These are phyloP conservation scores for Pelargonium fulgidum DNA, from an alignment of 441 rosid genomes.

Conservation along the genomic window DNA sequence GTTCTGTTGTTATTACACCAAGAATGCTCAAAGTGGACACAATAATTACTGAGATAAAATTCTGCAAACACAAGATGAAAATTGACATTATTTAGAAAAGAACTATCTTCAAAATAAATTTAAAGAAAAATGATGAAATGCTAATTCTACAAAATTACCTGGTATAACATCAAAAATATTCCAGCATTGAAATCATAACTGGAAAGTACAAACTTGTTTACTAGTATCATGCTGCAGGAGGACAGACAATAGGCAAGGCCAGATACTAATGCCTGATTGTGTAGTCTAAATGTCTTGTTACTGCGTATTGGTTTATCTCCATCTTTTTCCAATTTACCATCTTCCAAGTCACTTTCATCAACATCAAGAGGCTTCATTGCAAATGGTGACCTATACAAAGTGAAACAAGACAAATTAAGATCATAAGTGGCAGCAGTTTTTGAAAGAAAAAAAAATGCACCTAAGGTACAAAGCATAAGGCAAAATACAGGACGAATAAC, in stretches of 20 bases:
- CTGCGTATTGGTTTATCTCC: constrained; percentile 41
- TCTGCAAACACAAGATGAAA: constrained; percentile 45
- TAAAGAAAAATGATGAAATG: constrained; percentile 1
- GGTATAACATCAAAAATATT: constrained; percentile 89
- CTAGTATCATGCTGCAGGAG: constrained; percentile 95
- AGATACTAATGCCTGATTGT: constrained; percentile 74
- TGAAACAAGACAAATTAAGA: constrained; percentile 9
- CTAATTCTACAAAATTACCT: constrained; percentile 41
- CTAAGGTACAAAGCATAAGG: neutral
- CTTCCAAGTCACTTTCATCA: constrained; percentile 71
- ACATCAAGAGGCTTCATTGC: constrained; percentile 54
- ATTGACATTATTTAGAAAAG: neutral
- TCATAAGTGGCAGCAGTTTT: neutral
- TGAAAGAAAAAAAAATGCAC: neutral
- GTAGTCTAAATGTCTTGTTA: constrained; percentile 39
- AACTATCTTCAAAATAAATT: neutral
- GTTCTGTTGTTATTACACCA: constrained; percentile 76
- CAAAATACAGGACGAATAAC: neutral
- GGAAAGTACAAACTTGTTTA: constrained; percentile 91
- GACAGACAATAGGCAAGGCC: constrained; percentile 92
- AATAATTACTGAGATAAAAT: constrained; percentile 74
- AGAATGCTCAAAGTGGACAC: constrained; percentile 58
- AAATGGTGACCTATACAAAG: constrained; percentile 38
- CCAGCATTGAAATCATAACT: constrained; percentile 92
- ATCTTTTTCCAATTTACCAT: constrained; percentile 57